Base-by-base conservation (phyloP, 768 basidiomycete species). In the Porphyrellus cyaneotinctus region DNA sequence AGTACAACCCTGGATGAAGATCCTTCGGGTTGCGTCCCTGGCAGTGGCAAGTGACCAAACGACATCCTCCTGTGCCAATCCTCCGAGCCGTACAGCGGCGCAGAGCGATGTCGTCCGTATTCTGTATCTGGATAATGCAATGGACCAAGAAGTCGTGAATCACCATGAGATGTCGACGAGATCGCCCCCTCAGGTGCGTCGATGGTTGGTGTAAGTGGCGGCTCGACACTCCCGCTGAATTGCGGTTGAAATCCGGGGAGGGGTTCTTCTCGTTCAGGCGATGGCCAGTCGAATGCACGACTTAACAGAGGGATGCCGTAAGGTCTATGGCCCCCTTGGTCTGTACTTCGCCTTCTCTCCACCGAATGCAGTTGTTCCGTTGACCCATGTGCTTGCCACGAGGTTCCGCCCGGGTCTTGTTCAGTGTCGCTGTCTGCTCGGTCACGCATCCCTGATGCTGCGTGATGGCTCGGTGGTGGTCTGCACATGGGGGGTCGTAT, bases 351-450 rank as follows among this genome's bases (percentile, higher is more conserved):
- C 14, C 58, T 51, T 57, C 58, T 52, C 42, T 57, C 57, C 37
- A 33, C 17, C 17, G 45, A 12, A 49, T 18, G 48, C 20, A 28
- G 37, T 32, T 43, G 28, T n/a, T 57, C 66, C 26, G 49, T n/a
- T 30, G 56, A 30, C 35, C 38, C 53, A 22, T 58, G 58, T 31
- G 35, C 50, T 33, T 56, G 66, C 53, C 62, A 57, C 54, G 73
- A 65, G n/a, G 78, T 76, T 26, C 72, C 74, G 1, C 74, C 75
- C 15, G 73, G 68, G 8, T 78, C 77, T 33, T 76, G 72, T 56
- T 79, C 80, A 10, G 67, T 69, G 53, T 79, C 77, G 58, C 72
- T 58, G 22, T 63, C 64, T 22, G 50, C 31, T 75, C 73, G 77
- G 52, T 58, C 62, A 33, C 47, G 58, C 56, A 57, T 43, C 14